phyloP scores from a whole-genome alignment of 331 rosid genomes.

The Malus hybrid region DNA sequence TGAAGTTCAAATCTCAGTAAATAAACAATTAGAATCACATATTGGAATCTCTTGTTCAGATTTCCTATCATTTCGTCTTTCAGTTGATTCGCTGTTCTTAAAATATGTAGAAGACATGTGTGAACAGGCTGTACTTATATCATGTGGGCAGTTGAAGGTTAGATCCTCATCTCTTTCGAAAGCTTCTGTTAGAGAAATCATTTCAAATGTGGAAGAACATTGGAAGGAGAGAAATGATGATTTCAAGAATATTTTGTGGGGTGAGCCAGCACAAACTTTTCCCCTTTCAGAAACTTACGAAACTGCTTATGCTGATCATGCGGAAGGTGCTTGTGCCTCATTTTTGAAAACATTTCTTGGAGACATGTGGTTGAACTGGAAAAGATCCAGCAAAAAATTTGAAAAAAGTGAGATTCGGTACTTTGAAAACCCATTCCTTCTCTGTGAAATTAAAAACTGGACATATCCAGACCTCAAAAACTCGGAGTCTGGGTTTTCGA shows the following conservation, averaged over 20 bases:
- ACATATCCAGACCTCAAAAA: conserved; percentile 29
- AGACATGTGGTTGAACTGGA: conserved; percentile 55
- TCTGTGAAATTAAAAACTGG: conserved; percentile 49
- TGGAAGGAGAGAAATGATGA: conserved; percentile 22
- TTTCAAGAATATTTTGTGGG: conserved; percentile 50
- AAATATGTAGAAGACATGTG: conserved; percentile 37
- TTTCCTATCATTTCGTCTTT: conserved; percentile 38
- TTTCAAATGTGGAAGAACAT: conserved; percentile 26
- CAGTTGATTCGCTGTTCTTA: conserved; percentile 40
- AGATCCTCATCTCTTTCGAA: conserved; percentile 32
- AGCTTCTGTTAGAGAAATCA: conserved; percentile 19
- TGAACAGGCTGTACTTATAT: conserved; percentile 55
- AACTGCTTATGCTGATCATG: conserved; percentile 6
- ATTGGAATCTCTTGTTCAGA: conserved; percentile 39
- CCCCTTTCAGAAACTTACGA: conserved; percentile 34
- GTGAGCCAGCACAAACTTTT: conserved; percentile 52
- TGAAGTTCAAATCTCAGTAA: conserved; percentile 41
- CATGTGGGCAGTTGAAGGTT: conserved; percentile 66
- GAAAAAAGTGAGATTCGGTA: conserved; percentile 41
- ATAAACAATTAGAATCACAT: conserved; percentile 46
- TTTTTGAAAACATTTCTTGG: conserved; percentile 36
- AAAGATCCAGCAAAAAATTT: conserved; percentile 37
- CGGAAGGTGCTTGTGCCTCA: conserved; percentile 37
- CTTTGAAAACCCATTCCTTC: conserved; percentile 64
- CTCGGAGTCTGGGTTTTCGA: conserved; percentile 43